These are phyloP conservation scores for Sarocladium strictum DNA, from an alignment of 2,329 filamentous ascomycete species.

Conservation along the genomic window DNA sequence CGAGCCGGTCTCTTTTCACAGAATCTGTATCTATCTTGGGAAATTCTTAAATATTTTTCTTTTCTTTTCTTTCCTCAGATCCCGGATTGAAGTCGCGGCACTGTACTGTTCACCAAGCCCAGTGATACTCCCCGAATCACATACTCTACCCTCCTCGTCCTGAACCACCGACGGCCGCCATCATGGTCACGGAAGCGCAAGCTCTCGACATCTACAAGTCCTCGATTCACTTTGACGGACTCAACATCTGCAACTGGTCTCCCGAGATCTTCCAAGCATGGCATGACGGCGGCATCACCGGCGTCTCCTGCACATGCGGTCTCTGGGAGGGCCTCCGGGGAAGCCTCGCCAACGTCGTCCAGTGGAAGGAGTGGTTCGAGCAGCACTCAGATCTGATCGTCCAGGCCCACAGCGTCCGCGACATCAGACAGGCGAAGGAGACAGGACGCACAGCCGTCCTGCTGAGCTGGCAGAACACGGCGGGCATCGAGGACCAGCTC, in stretches of 20 bases:
- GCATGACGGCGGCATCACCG: constrained; percentile 30
- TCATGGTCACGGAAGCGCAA: constrained; percentile 29
- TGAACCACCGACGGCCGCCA: too few species aligned
- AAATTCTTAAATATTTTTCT: too few species aligned
- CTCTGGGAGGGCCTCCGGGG: constrained; percentile 33
- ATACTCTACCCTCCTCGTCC: too few species aligned
- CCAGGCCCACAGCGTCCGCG: constrained; percentile 28
- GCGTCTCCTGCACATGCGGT: constrained; percentile 33
- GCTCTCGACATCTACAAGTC: constrained; percentile 28
- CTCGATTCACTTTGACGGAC: constrained; percentile 32
- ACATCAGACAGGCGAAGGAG: constrained; percentile 30
- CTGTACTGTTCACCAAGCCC: too few species aligned
- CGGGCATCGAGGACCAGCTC: constrained; percentile 32
- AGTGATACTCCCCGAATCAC: too few species aligned
- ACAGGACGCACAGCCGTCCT: constrained; percentile 30
- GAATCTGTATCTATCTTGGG: too few species aligned
- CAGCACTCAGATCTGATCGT: constrained; percentile 31
- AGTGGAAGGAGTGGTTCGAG: constrained; percentile 37
- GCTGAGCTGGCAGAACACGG: constrained; percentile 34
- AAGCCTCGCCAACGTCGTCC: constrained; percentile 31
- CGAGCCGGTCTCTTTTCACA: too few species aligned
- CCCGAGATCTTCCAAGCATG: constrained; percentile 33
- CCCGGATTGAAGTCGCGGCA: too few species aligned
- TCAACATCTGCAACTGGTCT: constrained; percentile 33
- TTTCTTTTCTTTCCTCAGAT: too few species aligned